Base-by-base conservation (phyloP, 331 rosid species). In the Prunus yedoensis region DNA sequence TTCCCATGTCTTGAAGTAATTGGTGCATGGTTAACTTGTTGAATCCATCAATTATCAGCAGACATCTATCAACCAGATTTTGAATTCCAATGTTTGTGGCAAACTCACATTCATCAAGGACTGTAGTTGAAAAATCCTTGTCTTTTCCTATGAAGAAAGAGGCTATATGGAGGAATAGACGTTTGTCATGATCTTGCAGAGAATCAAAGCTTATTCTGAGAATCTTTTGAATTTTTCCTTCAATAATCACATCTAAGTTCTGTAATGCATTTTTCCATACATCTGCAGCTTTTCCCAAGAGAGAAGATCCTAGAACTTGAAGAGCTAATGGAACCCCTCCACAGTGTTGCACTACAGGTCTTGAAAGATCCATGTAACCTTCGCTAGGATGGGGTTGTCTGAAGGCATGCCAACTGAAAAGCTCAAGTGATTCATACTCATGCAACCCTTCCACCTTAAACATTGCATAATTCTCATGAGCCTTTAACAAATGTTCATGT, bases 1-100 rank as follows among this genome's bases (percentile, higher is more conserved):
- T 38, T 14, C 84, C 86, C 84, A 79, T 82, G 43, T 85, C 78
- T 66, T 68, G 70, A 67, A 85, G 70, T 71, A 82, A 30, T 46
- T 77, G 84, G 69, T 82, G 86, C 76, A 72, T 72, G 38, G 11
- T 11, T 2, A 72, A 15, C 3, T 10, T 12, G 2, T 10, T 4
- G 0, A 0, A 0, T 1, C 1, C 4, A 18, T 45, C 0, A 5
- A 21, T 10, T 27, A 1, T 61, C 51, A 73, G 11, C 6, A 59
- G 47, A 1, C 56, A 73, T 60, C 18, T 60, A 1, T 73, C 57
- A 60, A 25, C 50, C 18, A 73, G 68, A 23, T 57, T 45, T 43
- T 23, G 6, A 25, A 73, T 41, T 59, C 27, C 77, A 45, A 32
- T 73, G 12, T 6, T 17, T 8, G 57, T 15, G 49, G 2, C 3